Base-by-base conservation (phyloP, 1,284 basidiomycete genomes). In the Pseudozyma flocculosa region DNA sequence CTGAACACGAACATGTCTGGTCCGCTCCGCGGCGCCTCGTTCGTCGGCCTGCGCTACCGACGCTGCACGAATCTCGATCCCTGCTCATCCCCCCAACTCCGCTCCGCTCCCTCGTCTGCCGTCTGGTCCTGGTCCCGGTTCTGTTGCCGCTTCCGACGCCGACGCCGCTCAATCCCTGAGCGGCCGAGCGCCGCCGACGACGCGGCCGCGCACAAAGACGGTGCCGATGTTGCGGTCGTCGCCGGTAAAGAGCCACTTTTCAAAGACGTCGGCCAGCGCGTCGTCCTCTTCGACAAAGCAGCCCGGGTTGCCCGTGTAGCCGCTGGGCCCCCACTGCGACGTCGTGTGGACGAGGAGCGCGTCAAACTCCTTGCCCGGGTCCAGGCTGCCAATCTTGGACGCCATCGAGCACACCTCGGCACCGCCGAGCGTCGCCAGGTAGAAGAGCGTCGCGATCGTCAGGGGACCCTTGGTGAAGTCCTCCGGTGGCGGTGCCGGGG, bases 361-460 rank as follows among this genome's bases (percentile, higher is more conserved):
- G 77, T 98, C 93, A 74, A 97, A 97, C 61, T 86, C 86, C 79
- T 91, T 93, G 2, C 91, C 91, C 0, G 82, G 81, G 22, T 81
- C 82, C 53, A 98, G 88, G 23, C 86, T 87, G 10, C 93, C 94
- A n/a, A 90, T 83, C 36, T 82, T 82, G 41, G 85, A 78, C 36
- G 85, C 83, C 26, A 96, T 79, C 45, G 83, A 82, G 73, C 90
- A 93, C 0, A 97, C 86, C 30, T 86, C 82, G 0, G 94, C 94
- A 1, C 94, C 94, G 38, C 94, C 93, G 24, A 89, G 81, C 2
- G 93, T 98, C 10, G 94, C 92, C 42, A 97, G 85, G 80, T 91
- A 88, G 61, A 95, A 83, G 42, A 96, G 82, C 1, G 90, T 86
- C 8, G 89, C 81, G 37, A 92, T 82, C 7, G 86, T 81, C 14